A percentile compares a stretch with the other conserved stretches of the same genome.
These are phyloP conservation scores for Microthlaspi erraticum DNA, from an alignment of 345 rosid genomes.

Conservation along the genomic window DNA sequence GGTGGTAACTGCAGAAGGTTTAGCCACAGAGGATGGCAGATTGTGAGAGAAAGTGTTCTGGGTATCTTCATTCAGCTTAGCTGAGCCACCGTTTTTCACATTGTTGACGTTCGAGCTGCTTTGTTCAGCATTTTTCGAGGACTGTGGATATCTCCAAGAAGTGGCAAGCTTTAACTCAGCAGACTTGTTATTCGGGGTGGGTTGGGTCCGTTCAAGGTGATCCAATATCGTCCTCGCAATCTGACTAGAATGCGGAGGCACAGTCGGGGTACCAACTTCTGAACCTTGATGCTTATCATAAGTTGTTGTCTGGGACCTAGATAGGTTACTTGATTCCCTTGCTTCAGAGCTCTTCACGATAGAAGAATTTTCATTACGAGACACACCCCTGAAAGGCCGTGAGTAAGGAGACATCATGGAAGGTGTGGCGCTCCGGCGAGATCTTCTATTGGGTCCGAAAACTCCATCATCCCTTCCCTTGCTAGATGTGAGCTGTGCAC, in stretches of 20 bases:
- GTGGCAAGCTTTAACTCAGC: constrained; percentile 76
- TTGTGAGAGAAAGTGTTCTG: constrained; percentile 44
- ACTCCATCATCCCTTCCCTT: constrained; percentile 55
- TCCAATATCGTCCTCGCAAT: constrained; percentile 79
- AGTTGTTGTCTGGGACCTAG: constrained; percentile 45
- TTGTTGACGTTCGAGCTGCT: constrained; percentile 44
- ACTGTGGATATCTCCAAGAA: constrained; percentile 54
- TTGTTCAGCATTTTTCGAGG: constrained; percentile 48
- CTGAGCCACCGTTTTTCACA: constrained; percentile 40
- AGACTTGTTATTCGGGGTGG: constrained; percentile 70
- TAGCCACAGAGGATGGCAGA: constrained; percentile 42
- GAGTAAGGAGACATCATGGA: constrained; percentile 47
- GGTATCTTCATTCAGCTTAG: constrained; percentile 46
- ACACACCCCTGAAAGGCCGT: constrained; percentile 44
- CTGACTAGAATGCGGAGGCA: constrained; percentile 81
- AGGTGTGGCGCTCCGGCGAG: constrained; percentile 44
- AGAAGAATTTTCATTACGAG: constrained; percentile 49
- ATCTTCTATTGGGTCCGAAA: constrained; percentile 76
- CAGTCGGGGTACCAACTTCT: constrained; percentile 56
- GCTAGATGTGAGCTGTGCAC: constrained; percentile 50
- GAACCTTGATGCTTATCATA: constrained; percentile 46
- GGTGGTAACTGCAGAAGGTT: constrained; percentile 45
- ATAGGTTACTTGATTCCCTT: constrained; percentile 50
- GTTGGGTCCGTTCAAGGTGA: constrained; percentile 68
- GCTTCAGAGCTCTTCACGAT: constrained; percentile 52